phyloP scores from a whole-genome alignment of 495 filamentous ascomycete species.

The Melanomma pulvis-pyrius region DNA sequence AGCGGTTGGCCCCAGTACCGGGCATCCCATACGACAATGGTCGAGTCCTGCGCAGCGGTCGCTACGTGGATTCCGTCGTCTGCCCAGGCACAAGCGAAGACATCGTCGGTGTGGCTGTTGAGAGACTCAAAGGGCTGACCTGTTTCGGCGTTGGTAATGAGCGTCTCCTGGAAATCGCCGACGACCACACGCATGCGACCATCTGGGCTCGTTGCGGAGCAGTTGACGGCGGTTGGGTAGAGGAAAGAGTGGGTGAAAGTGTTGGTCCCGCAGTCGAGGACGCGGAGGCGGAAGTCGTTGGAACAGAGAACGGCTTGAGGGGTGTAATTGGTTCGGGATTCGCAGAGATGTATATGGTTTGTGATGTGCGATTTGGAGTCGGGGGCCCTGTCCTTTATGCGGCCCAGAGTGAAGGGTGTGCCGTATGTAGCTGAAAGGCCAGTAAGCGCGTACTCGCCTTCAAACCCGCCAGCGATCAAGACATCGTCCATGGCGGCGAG shows the following conservation, averaged over 20 bases:
- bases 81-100: slow-evolving; percentile 90
- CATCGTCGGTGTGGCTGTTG: slow-evolving; percentile 74
- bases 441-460: slow-evolving; percentile 75
- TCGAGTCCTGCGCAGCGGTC: slow-evolving; percentile 87
- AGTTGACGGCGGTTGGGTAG: slow-evolving; percentile 74
- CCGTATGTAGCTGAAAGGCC: slow-evolving; percentile 55
- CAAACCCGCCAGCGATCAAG: slow-evolving; percentile 78
- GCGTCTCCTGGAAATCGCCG: slow-evolving; percentile 61
- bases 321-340: slow-evolving; percentile 59
- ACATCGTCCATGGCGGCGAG: slow-evolving; percentile 67
- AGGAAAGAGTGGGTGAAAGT: slow-evolving; percentile 65
- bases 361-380: slow-evolving; percentile 74
- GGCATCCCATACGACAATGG: slow-evolving; percentile 83
- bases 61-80: slow-evolving; percentile 86
- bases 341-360: slow-evolving; percentile 78
- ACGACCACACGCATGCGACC: slow-evolving; percentile 79
- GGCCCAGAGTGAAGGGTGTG: slow-evolving; percentile 58
- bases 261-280: slow-evolving; percentile 73
- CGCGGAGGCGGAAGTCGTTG: slow-evolving; percentile 77
- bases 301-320: slow-evolving; percentile 78
- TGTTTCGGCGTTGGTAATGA: slow-evolving; percentile 66
- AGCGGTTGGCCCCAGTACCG: slow-evolving; percentile 69
- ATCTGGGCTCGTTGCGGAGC: slow-evolving; percentile 78
- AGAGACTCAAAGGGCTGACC: slow-evolving; percentile 61
- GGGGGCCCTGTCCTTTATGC: slow-evolving; percentile 68